phyloP scores from a whole-genome alignment of 345 rosid species.

The Cardamine resedifolia region DNA sequence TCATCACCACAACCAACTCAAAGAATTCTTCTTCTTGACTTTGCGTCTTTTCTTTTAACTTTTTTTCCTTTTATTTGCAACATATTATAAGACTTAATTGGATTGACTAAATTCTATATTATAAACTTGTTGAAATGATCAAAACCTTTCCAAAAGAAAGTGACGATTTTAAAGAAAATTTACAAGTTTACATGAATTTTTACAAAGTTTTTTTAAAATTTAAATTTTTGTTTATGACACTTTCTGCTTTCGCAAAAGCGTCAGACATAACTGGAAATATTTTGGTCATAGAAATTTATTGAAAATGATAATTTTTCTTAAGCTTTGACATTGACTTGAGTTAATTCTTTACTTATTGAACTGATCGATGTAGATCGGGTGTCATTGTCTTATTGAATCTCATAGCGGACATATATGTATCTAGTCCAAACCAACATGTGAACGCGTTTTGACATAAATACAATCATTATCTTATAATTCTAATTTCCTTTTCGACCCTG shows the following conservation, averaged over 20 bases:
- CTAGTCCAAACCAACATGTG: background rate
- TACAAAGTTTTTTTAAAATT: background rate
- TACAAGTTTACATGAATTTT: background rate
- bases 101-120: background rate
- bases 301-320: background rate
- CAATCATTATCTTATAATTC: background rate
- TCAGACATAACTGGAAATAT: background rate
- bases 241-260: background rate
- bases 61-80: background rate
- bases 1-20: slow-evolving; percentile 22
- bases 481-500: background rate
- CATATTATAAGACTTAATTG: background rate
- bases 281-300: background rate
- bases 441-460: slow-evolving; percentile 9
- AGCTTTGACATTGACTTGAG: background rate
- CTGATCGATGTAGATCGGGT: background rate
- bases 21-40: background rate
- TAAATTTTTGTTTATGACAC: background rate
- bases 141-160: background rate
- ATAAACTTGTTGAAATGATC: background rate
- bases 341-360: background rate
- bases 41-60: background rate
- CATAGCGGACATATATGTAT: background rate
- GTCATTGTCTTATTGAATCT: background rate
- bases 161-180: no score